Evolutionary conservation across 2,329 filamentous ascomycete species (phyloP).

Genomic region (Nigrospora sphaerica): DNA sequence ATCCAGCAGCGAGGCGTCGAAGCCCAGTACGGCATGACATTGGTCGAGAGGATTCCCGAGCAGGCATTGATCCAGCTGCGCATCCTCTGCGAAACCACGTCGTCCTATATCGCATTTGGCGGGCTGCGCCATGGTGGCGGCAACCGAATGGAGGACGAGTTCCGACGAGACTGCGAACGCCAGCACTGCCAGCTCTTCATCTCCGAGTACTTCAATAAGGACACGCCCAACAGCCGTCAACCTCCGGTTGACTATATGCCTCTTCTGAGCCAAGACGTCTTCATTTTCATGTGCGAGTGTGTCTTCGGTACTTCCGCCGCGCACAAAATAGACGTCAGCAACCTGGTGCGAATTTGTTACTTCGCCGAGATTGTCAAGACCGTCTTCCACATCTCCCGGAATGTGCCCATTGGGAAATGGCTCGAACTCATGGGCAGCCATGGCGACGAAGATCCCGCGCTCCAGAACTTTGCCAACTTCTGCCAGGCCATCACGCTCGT

Average conservation of each 20-base stretch:
- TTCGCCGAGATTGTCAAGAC: conserved; percentile 86
- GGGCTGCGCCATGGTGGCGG: conserved; percentile 54
- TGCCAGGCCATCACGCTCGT: conserved; percentile 39
- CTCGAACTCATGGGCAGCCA: conserved; percentile 35
- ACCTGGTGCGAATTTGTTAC: conserved; percentile 80
- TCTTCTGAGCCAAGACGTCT: conserved; percentile 63
- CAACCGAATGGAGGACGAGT: conserved; percentile 59
- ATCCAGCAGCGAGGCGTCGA: conserved; percentile 86
- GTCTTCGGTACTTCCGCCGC: conserved; percentile 63
- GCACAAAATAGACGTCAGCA: conserved; percentile 65
- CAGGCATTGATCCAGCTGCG: conserved; percentile 80
- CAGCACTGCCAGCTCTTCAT: conserved; percentile 74
- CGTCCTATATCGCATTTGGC: conserved; percentile 76
- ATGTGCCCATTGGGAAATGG: conserved; percentile 44
- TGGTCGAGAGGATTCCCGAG: conserved; percentile 79
- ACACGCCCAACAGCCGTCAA: conserved; percentile 29
- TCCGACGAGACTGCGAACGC: conserved; percentile 57
- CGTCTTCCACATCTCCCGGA: conserved; percentile 51
- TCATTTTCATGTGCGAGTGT: conserved; percentile 75
- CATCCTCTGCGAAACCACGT: conserved; percentile 79
- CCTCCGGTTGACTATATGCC: conserved; percentile 44
- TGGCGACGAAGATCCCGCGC: conserved; percentile 34
- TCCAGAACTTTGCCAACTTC: conserved; percentile 50
- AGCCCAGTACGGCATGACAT: conserved; percentile 62
- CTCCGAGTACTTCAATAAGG: conserved; percentile 41